Percentiles rank a stretch among this genome's conserved stretches.
Conservation (phyloP, 495 filamentous ascomycete species). For the Penicillium simplicissimum region DNA sequence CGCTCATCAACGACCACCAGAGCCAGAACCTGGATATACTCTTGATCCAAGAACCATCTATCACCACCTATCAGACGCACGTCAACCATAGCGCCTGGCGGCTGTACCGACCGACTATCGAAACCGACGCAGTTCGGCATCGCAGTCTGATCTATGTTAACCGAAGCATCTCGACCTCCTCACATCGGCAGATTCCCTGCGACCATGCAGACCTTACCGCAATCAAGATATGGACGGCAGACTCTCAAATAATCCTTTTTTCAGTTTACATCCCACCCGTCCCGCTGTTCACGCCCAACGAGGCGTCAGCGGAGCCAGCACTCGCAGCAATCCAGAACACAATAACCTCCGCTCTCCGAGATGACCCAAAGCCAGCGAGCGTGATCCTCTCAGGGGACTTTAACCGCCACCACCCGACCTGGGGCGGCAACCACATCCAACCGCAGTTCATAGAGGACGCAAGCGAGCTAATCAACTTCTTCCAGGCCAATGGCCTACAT, state of each 20-base stretch:
- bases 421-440: slow-evolving; percentile 18
- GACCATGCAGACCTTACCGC: slow-evolving; percentile 28
- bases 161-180: background rate
- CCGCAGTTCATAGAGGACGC: slow-evolving; percentile 22
- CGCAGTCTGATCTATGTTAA: background rate
- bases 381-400: slow-evolving; percentile 27
- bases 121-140: background rate
- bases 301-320: background rate
- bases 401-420: slow-evolving; percentile 27
- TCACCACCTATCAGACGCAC: background rate
- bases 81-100: background rate
- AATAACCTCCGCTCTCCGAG: background rate
- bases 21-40: slow-evolving; percentile 29
- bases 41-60: slow-evolving; percentile 31
- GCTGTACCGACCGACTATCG: background rate
- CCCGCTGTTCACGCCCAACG: background rate
- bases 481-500: slow-evolving; percentile 17
- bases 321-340: background rate
- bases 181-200: background rate
- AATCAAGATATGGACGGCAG: background rate
- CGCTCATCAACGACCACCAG: slow-evolving; percentile 36
- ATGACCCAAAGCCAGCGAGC: background rate
- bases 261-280: background rate
- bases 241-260: background rate
- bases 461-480: slow-evolving; percentile 24